phyloP scores from a whole-genome alignment of 805 yeast genomes.

The Scheffersomyces coipomensis region DNA sequence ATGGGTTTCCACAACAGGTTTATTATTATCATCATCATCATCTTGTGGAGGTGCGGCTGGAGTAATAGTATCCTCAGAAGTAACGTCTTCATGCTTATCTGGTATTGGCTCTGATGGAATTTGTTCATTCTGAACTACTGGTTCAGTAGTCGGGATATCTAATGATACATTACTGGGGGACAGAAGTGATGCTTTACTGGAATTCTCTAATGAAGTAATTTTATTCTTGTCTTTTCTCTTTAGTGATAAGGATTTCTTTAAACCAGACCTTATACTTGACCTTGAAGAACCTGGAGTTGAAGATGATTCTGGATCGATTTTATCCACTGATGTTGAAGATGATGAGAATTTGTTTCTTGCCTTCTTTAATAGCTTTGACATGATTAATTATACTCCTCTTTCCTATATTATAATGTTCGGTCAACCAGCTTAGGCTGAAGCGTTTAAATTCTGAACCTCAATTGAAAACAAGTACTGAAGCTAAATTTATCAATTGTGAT shows the following conservation, averaged over 20 bases:
- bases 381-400: no score
- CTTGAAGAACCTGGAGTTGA: not conserved
- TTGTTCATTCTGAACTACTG: no score
- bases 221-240: constrained; percentile 1
- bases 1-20: not conserved
- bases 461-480: no score
- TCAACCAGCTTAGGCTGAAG: no score
- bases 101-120: no score
- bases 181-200: not conserved
- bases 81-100: not conserved
- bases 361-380: not conserved
- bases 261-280: not conserved
- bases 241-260: not conserved
- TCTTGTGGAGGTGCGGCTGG: not conserved
- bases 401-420: no score
- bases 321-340: not conserved
- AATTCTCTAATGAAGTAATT: not conserved
- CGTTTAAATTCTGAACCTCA: no score
- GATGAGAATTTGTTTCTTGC: not conserved
- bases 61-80: not conserved
- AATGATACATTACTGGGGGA: not conserved
- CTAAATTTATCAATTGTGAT: no score
- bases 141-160: not conserved
- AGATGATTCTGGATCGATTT: not conserved
- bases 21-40: not conserved